Evolutionary conservation across 2,329 filamentous ascomycete genomes (phyloP), one percentile per base, ranked within the genome.

Genomic region (Sphaceloma murrayae): DNA sequence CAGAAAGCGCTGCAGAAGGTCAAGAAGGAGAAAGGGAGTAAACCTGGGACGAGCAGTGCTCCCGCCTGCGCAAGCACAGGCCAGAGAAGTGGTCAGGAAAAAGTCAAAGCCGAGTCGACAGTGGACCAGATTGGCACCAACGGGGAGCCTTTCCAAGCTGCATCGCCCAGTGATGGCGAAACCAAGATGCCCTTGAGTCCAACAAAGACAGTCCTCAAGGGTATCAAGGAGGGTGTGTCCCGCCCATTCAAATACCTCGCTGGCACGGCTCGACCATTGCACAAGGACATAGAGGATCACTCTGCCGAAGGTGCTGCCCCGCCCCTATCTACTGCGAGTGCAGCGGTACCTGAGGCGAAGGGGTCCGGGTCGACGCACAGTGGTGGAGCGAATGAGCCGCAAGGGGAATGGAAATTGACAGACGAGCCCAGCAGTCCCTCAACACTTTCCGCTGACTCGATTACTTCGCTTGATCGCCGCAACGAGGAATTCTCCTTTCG

Each of bases 1-100:
- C 31, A 31, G 36, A 50, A 51, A 31, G 26, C 36, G 9, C 53
- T 51, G 48, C 27, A 34, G 36, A 50, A 55, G 46, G 32, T 17
- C 26, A 48, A 54, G 22, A 11, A 31, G 4, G 30, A 43, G 13
- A 29, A 13, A 8, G 44, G 14, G 14, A 27, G 22, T 13, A 27
- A 29, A 14, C 30, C 36, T 29, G 22, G 36, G 18, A 26, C 36
- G 8, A 7, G 16, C n/a, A 40, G 36, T 30, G 16, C 30, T 7
- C 4, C 36, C 17, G 36, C 14, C 7, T 14, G 22, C 8, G 26
- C 22, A 11, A 22, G 14, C 7, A 13, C 33, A 22, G 33, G 24
- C 6, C 22, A 21, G 9, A 34, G 18, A 5, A 17, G 29, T 11
- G n/a, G 8, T 26, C 5, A 10, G n/a, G 24, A n/a, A n/a, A n/a